These are phyloP conservation scores for Euphorbia lathyris DNA, from an alignment of 345 rosid species.

Conservation along the genomic window DNA sequence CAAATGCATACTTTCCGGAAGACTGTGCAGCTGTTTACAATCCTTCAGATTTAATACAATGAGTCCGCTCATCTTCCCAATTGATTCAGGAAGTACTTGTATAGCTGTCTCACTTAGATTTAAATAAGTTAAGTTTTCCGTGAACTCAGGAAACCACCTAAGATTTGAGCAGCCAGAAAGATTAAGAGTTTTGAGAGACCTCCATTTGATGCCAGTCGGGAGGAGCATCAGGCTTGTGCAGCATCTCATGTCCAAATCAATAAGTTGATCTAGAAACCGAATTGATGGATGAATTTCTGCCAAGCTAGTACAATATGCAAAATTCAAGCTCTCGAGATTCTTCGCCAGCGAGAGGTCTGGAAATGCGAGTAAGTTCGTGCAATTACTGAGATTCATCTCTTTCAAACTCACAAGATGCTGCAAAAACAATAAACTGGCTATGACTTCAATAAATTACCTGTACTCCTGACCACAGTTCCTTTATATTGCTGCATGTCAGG, in stretches of 20 bases:
- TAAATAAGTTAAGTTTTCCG: constrained; percentile 2
- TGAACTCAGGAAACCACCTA: neutral
- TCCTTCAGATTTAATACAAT: constrained; percentile 1
- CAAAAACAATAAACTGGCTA: neutral
- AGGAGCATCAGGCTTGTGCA: neutral
- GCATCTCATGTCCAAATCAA: neutral
- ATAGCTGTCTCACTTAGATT: constrained; percentile 5
- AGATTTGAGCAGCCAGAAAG: constrained; percentile 14
- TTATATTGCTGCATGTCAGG: neutral
- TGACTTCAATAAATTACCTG: neutral
- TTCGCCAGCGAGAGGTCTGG: constrained; percentile 10
- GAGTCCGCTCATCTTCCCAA: neutral
- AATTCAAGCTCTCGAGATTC: constrained; percentile 1
- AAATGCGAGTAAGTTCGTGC: neutral
- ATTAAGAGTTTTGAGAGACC: constrained; percentile 10
- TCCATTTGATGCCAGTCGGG: neutral
- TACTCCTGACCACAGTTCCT: neutral
- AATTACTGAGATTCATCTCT: neutral
- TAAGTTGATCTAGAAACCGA: neutral
- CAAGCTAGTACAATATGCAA: constrained; percentile 3
- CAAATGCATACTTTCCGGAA: neutral
- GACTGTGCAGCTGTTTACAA: constrained; percentile 1
- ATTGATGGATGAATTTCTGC: neutral
- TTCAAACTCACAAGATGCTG: constrained; percentile 8
- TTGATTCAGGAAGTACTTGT: constrained; percentile 8